phyloP scores from a whole-genome alignment of 306 rosid species.

The Purshia tridentata region DNA sequence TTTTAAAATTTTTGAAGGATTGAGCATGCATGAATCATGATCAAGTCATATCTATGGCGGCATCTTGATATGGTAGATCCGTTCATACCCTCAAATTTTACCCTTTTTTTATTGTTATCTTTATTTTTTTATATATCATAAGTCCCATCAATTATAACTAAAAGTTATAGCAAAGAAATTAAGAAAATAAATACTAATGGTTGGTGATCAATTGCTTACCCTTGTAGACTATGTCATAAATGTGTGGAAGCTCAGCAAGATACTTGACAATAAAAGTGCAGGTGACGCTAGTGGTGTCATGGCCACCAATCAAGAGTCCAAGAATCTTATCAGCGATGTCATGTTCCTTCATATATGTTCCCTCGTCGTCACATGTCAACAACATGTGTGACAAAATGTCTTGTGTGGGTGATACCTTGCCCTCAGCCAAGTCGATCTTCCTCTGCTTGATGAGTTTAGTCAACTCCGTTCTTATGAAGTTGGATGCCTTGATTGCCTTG shows the following conservation, averaged over 20 bases:
- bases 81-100: no score
- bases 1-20: no score
- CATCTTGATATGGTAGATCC: no score
- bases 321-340: slow-evolving; percentile 56
- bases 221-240: slow-evolving; percentile 43
- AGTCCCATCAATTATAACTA: no score
- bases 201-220: slow-evolving; percentile 25
- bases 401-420: slow-evolving; percentile 39
- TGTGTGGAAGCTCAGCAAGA: slow-evolving; percentile 58
- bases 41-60: no score
- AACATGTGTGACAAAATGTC: slow-evolving; percentile 72
- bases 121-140: no score
- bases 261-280: slow-evolving; percentile 61
- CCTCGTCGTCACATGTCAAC: slow-evolving; percentile 36
- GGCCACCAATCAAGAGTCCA: slow-evolving; percentile 58
- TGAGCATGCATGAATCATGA: no score
- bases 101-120: no score
- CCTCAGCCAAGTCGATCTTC: slow-evolving; percentile 42
- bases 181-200: no score
- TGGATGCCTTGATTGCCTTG: slow-evolving; percentile 45
- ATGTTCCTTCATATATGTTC: slow-evolving; percentile 31
- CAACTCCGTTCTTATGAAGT: slow-evolving; percentile 40
- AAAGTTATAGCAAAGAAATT: no score
- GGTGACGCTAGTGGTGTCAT: slow-evolving; percentile 50
- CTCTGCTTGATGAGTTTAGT: slow-evolving; percentile 42